phyloP scores from a whole-genome alignment of 2,329 filamentous ascomycete genomes.

The Aspergillus intermedius region DNA sequence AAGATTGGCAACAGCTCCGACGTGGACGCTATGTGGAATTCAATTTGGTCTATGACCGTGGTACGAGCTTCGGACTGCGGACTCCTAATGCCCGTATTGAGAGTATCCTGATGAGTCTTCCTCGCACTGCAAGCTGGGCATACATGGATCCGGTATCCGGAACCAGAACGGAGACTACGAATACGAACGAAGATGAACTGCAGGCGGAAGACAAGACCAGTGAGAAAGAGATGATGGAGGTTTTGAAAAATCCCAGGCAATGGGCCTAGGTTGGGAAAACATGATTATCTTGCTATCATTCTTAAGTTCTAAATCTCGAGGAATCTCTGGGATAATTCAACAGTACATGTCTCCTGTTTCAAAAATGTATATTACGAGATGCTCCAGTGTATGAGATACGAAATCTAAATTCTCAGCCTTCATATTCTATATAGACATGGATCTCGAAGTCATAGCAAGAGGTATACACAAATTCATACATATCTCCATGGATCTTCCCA shows the following conservation, averaged over 20 bases:
- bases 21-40: slow-evolving; percentile 97
- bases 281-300: background rate
- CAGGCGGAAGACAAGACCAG: slow-evolving; percentile 28
- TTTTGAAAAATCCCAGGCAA: slow-evolving; percentile 55
- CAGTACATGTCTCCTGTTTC: background rate
- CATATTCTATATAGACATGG: no score
- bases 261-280: slow-evolving; percentile 46
- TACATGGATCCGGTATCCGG: slow-evolving; percentile 71
- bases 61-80: slow-evolving; percentile 88
- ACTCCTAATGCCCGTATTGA: slow-evolving; percentile 88
- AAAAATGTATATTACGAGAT: background rate
- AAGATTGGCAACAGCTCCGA: slow-evolving; percentile 93
- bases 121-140: slow-evolving; percentile 84
- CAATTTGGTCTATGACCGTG: slow-evolving; percentile 93
- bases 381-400: background rate
- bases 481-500: no score
- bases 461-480: no score
- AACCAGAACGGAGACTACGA: slow-evolving; percentile 41
- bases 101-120: slow-evolving; percentile 96
- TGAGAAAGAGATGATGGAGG: slow-evolving; percentile 75
- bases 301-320: background rate
- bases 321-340: background rate
- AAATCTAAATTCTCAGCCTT: background rate
- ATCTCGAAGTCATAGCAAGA: no score
- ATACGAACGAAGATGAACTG: slow-evolving; percentile 36